These are phyloP conservation scores for Syncephalis fuscata DNA, from an alignment of 371 early-diverging fungal species.

Conservation along the genomic window DNA sequence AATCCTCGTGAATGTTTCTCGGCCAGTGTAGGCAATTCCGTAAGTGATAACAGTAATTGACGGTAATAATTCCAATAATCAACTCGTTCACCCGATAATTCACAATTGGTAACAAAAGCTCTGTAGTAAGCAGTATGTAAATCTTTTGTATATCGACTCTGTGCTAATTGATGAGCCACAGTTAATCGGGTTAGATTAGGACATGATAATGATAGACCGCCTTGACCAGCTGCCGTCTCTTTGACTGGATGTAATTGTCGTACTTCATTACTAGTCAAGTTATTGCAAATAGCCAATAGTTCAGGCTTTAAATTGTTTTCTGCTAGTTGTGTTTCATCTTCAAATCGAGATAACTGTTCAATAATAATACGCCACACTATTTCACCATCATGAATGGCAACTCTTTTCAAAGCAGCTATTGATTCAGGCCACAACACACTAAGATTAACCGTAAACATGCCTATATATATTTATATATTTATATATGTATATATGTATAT, in stretches of 20 bases:
- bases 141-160: slow-evolving; percentile 7
- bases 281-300: slow-evolving; percentile 10
- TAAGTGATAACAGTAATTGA: slow-evolving; percentile 44
- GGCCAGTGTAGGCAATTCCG: slow-evolving; percentile 40
- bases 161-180: slow-evolving; percentile 5
- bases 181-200: slow-evolving; percentile 18
- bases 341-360: slow-evolving; percentile 30
- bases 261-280: slow-evolving; percentile 2
- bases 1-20: slow-evolving; percentile 52
- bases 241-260: neutral
- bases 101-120: slow-evolving; percentile 9
- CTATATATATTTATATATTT: slow-evolving; percentile 7
- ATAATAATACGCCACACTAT: slow-evolving; percentile 44
- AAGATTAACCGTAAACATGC: slow-evolving; percentile 54
- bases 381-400: slow-evolving; percentile 27
- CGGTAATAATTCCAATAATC: slow-evolving; percentile 64
- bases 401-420: slow-evolving; percentile 28
- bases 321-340: slow-evolving; percentile 31
- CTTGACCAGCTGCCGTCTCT: slow-evolving; percentile 9
- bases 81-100: slow-evolving; percentile 26
- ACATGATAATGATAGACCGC: slow-evolving; percentile 34
- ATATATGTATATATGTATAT: neutral
- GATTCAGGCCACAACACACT: slow-evolving; percentile 74
- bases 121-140: neutral
- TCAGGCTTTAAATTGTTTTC: slow-evolving; percentile 28